Evolutionary conservation across 495 filamentous ascomycete genomes (phyloP).

Genomic region (Xylaria telfairii): DNA sequence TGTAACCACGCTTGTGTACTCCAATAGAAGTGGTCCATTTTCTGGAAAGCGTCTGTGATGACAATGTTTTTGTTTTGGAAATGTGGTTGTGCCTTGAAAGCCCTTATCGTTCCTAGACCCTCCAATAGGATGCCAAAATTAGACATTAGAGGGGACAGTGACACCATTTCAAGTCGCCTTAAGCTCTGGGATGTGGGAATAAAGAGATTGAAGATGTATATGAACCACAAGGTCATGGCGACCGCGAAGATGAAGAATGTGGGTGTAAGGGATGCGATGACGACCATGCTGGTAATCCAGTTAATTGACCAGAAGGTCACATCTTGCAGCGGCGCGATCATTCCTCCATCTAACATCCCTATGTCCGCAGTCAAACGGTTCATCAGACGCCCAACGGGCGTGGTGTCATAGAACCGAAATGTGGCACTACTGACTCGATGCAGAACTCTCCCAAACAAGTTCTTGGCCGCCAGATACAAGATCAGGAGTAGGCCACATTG

Average conservation of each 20-base stretch:
- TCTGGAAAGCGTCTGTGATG: slow-evolving; percentile 82
- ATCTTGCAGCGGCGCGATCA: slow-evolving; percentile 69
- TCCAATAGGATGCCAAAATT: slow-evolving; percentile 84
- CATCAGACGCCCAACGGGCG: slow-evolving; percentile 83
- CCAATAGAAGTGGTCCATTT: slow-evolving; percentile 95
- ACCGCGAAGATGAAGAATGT: slow-evolving; percentile 74
- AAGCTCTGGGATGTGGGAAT: slow-evolving; percentile 83
- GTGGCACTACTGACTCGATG: slow-evolving; percentile 73
- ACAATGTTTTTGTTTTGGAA: slow-evolving; percentile 78
- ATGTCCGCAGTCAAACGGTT: slow-evolving; percentile 87
- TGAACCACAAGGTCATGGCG: slow-evolving; percentile 65
- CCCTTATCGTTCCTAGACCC: slow-evolving; percentile 79
- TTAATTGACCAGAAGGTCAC: slow-evolving; percentile 69
- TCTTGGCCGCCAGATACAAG: slow-evolving; percentile 74
- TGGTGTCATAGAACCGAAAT: slow-evolving; percentile 87
- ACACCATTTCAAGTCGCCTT: slow-evolving; percentile 82
- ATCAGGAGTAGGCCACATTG: slow-evolving; percentile 71
- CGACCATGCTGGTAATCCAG: slow-evolving; percentile 72
- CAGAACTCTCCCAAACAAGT: slow-evolving; percentile 73
- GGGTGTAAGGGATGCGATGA: slow-evolving; percentile 78
- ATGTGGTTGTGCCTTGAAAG: slow-evolving; percentile 72
- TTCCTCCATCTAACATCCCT: slow-evolving; percentile 79
- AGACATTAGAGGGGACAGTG: slow-evolving; percentile 78
- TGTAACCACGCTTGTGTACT: slow-evolving; percentile 80
- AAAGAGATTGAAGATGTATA: slow-evolving; percentile 72